These are phyloP conservation scores for Candida broadrunensis DNA, from an alignment of 805 yeast species.

Conservation along the genomic window DNA sequence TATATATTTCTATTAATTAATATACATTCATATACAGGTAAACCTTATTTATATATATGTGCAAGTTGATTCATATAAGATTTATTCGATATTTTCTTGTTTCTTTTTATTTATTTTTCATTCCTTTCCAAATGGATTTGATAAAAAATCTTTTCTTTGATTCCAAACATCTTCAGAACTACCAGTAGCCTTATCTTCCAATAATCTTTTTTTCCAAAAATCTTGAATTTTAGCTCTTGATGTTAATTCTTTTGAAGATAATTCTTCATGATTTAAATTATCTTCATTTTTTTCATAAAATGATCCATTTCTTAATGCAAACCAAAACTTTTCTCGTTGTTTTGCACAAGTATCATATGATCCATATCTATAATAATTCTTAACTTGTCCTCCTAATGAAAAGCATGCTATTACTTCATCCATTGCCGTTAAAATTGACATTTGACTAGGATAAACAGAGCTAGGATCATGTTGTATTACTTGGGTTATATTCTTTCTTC, in stretches of 20 bases:
- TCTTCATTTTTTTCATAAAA: constrained; percentile 16
- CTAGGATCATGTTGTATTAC: constrained; percentile 17
- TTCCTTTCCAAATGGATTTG: constrained; percentile 37
- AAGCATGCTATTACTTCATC: constrained; percentile 85
- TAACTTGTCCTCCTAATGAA: constrained; percentile 85
- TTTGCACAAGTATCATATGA: constrained; percentile 67
- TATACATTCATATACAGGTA: background rate
- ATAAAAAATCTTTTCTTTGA: constrained; percentile 30
- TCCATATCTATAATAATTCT: constrained; percentile 83
- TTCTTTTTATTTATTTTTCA: no score
- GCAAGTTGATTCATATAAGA: no score
- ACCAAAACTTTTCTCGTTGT: constrained; percentile 73
- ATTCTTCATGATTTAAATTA: constrained; percentile 14
- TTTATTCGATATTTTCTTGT: background rate
- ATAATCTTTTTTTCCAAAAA: constrained; percentile 63
- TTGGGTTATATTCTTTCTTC: constrained; percentile 19
- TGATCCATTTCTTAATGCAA: constrained; percentile 62
- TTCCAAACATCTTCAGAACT: constrained; percentile 88
- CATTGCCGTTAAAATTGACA: constrained; percentile 64
- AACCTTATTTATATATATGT: background rate
- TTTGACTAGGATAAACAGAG: constrained; percentile 27
- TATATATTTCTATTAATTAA: no score
- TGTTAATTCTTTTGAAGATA: constrained; percentile 44
- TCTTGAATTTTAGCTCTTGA: constrained; percentile 54
- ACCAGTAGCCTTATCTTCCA: constrained; percentile 62